Evolutionary conservation across 192 early-diverging fungal genomes (phyloP).

Genomic region (Dimargaris cristalligena): DNA sequence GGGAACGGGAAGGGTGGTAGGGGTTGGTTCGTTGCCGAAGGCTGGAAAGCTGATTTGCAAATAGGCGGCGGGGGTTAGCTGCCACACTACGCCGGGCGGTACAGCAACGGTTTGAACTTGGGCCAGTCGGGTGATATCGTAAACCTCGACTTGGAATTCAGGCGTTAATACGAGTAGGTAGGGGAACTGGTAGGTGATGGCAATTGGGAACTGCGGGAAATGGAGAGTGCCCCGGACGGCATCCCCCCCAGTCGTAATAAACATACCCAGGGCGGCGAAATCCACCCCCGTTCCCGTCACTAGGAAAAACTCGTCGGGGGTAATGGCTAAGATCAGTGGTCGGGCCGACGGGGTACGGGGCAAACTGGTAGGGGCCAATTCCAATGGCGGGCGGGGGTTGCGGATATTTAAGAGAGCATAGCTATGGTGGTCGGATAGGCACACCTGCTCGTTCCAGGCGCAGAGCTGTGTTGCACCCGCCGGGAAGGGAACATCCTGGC

Average conservation of each 20-base stretch:
- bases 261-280: slow-evolving; percentile 2
- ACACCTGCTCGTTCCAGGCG: slow-evolving; percentile 5
- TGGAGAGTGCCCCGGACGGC: slow-evolving; percentile 4
- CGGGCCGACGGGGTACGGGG: background rate
- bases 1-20: background rate
- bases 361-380: background rate
- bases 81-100: too few species aligned
- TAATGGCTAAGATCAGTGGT: background rate
- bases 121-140: background rate
- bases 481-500: background rate
- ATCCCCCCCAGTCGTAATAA: background rate
- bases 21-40: too few species aligned
- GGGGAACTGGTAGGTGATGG: background rate
- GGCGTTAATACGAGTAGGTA: background rate
- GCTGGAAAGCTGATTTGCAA: too few species aligned
- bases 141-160: background rate
- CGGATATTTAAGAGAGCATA: background rate
- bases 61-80: too few species aligned
- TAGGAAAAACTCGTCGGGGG: background rate
- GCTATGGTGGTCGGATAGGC: background rate
- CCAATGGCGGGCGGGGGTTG: background rate
- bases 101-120: too few species aligned
- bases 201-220: background rate
- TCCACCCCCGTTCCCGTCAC: slow-evolving; percentile 3
- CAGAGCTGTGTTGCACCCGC: background rate